phyloP scores from a whole-genome alignment of 2,329 filamentous ascomycete genomes.

The Trichoderma guizhouense region DNA sequence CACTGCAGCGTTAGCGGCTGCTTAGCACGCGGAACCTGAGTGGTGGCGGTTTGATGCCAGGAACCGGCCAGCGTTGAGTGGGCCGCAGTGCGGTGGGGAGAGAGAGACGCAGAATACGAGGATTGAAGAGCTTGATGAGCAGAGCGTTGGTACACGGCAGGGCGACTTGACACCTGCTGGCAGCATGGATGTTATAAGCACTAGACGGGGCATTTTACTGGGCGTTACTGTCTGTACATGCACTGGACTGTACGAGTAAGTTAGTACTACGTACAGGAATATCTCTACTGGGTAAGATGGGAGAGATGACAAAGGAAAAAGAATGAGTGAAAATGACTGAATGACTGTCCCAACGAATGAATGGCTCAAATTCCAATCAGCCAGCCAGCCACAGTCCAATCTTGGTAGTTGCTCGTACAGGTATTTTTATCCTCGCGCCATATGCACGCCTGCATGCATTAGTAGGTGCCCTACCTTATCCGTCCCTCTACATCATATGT shows the following conservation, averaged over 20 bases:
- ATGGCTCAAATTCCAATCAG: neutral
- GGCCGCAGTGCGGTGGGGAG: neutral
- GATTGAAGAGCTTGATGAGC: neutral
- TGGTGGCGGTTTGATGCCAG: conserved; percentile 11
- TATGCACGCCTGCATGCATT: neutral
- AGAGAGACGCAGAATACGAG: conserved; percentile 8
- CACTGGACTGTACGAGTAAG: too few relatives aligned
- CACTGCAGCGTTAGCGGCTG: conserved; percentile 17
- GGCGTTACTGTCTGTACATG: neutral
- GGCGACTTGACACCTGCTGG: neutral
- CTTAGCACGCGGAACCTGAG: neutral
- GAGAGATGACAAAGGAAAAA: neutral
- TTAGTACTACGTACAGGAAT: neutral
- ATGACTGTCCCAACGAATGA: neutral
- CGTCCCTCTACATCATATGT: neutral
- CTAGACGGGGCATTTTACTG: neutral
- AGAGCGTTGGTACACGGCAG: neutral
- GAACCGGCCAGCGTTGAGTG: neutral
- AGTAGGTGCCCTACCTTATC: neutral
- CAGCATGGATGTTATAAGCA: neutral
- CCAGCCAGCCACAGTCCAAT: neutral
- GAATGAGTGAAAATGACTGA: neutral
- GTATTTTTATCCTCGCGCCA: conserved; percentile 1
- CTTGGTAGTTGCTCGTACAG: neutral
- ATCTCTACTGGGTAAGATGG: neutral